Base-by-base conservation (phyloP, 768 basidiomycete genomes). In the Glaciozyma martinii region DNA sequence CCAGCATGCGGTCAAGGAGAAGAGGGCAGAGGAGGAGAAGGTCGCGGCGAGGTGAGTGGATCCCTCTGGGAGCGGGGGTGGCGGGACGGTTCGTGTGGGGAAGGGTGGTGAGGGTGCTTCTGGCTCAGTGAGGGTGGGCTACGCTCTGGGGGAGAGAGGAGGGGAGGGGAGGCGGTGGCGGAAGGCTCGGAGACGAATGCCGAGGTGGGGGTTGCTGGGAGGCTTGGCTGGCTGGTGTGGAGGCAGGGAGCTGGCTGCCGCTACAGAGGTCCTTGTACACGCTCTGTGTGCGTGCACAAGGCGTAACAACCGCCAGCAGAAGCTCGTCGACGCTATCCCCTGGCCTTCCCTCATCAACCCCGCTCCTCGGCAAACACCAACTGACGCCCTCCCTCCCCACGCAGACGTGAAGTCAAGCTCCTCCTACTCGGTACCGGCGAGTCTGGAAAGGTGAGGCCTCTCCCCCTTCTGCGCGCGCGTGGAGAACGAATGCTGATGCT, bases 341-440 rank as follows among this genome's bases (percentile, higher is more conserved):
- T n/a, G 9, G 10, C 43, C 8, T 58, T 58, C 37, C 7, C 40
- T 10, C 18, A 15, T 12, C 40, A 8, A 23, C 42, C 56, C 25
- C 9, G 18, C 8, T 29, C 47, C 50, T 29, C 25, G 27, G n/a
- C n/a, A 8, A 29, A 5, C n/a, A 16, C 50, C 5, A 3, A 29
- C 50, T 50, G n/a, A 9, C 21, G 50, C 27, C 16, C 53, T 61
- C 27, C 43, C 54, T 13, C 61, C 30, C 6, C 18, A 1, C 21
- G 29, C 61, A 70, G 68, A 16, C 68, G 68, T 18, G 62, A 64
- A 21, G 58, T 70, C 60, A 70, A 70, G 58, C 55, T 70, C 7
- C 65, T 71, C 6, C 58, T 71, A 0, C 71, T 74, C 33, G 73
- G 73, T 21, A 71, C 72, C 12, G 72, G 72, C 37, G 72, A 73